These are phyloP conservation scores for Diplodia sapinea DNA, from an alignment of 2,329 filamentous ascomycete species.

Conservation along the genomic window DNA sequence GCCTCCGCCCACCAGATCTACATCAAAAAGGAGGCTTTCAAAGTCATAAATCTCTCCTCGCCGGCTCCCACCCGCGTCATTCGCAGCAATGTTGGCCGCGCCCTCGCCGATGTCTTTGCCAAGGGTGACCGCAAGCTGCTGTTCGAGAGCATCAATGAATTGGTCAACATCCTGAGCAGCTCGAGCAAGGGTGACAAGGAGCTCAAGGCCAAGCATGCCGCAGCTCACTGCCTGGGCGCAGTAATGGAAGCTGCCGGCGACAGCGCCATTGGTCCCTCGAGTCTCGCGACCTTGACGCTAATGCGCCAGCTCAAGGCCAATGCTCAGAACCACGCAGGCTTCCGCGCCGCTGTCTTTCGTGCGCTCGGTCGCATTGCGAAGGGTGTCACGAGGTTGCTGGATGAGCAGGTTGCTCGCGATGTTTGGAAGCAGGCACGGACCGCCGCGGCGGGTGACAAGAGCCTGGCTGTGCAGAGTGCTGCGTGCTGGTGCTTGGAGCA, in stretches of 20 bases:
- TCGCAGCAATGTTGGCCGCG: constrained; percentile 84
- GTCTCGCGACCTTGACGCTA: constrained; percentile 72
- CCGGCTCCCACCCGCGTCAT: constrained; percentile 87
- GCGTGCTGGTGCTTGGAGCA: constrained; percentile 80
- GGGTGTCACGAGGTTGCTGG: constrained; percentile 77
- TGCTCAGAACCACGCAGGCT: constrained; percentile 77
- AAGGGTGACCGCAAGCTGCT: constrained; percentile 89
- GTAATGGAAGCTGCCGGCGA: constrained; percentile 92
- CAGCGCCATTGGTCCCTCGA: constrained; percentile 84
- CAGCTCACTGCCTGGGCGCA: constrained; percentile 83
- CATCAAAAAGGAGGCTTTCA: constrained; percentile 92
- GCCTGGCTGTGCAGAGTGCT: constrained; percentile 76
- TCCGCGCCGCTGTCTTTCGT: constrained; percentile 78
- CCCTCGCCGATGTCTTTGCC: constrained; percentile 80
- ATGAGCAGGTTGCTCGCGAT: constrained; percentile 84
- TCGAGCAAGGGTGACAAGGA: constrained; percentile 78
- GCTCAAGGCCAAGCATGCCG: constrained; percentile 80
- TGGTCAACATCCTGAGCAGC: constrained; percentile 73
- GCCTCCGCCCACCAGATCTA: constrained; percentile 88
- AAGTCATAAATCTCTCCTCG: constrained; percentile 81
- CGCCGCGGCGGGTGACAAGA: constrained; percentile 79
- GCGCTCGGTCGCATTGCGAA: constrained; percentile 76
- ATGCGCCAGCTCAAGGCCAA: constrained; percentile 77
- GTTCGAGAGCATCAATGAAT: constrained; percentile 92
- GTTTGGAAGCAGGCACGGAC: constrained; percentile 90